phyloP scores from a whole-genome alignment of 2,329 filamentous ascomycete genomes.

The Zasmidium citrigriseum region DNA sequence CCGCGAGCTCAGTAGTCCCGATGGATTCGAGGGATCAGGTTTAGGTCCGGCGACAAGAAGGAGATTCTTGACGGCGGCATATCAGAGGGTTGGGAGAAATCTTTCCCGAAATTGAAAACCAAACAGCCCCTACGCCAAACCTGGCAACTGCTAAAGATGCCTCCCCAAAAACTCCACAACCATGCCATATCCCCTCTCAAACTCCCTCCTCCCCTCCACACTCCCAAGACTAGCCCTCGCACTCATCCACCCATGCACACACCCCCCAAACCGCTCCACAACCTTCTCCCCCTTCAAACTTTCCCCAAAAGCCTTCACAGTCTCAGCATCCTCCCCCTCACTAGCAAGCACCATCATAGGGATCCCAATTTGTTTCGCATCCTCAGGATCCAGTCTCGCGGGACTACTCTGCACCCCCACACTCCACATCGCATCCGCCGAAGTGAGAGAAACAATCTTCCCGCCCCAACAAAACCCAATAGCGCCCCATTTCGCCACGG shows the following conservation, averaged over 20 bases:
- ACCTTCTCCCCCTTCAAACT: conserved; percentile 42
- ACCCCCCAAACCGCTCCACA: conserved; percentile 46
- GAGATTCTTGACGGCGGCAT: no score
- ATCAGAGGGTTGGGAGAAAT: no score
- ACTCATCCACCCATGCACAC: conserved; percentile 50
- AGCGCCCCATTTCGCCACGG: conserved; percentile 8
- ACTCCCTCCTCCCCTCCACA: conserved; percentile 43
- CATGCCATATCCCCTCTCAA: conserved; percentile 46
- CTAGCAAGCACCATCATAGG: conserved; percentile 14
- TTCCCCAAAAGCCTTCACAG: conserved; percentile 40
- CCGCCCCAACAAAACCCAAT: conserved; percentile 21
- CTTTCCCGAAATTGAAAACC: no score
- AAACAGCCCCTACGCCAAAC: no score
- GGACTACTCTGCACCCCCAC: conserved; percentile 12
- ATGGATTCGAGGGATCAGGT: no score
- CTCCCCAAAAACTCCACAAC: conserved; percentile 48
- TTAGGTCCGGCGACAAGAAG: no score
- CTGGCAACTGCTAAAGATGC: conserved; percentile 39
- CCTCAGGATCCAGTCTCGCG: conserved; percentile 9
- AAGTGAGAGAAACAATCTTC: conserved; percentile 15
- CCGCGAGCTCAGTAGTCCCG: no score
- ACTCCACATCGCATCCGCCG: conserved; percentile 3
- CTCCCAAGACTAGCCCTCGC: conserved; percentile 41
- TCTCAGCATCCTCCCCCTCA: conserved; percentile 16
- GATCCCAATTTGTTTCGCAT: conserved; percentile 15